Evolutionary conservation across 2,329 filamentous ascomycete genomes (phyloP).

Genomic region (Blastomyces emzantsi): DNA sequence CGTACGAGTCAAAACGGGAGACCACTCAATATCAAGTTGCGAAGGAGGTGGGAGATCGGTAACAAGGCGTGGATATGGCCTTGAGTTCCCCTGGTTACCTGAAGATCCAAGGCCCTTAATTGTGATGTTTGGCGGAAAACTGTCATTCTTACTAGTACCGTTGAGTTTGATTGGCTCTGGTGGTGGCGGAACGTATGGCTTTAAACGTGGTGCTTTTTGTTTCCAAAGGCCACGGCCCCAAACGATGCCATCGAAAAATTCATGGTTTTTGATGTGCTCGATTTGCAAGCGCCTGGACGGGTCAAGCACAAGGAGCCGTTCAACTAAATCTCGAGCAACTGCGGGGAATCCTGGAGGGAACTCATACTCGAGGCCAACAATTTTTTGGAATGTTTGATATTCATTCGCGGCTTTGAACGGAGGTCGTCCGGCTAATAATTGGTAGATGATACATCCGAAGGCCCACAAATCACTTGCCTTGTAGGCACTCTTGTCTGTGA

Average conservation of each 20-base stretch:
- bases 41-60: slow-evolving; percentile 95
- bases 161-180: slow-evolving; percentile 73
- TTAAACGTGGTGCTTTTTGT: slow-evolving; percentile 76
- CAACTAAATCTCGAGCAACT: slow-evolving; percentile 78
- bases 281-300: slow-evolving; percentile 75
- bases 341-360: slow-evolving; percentile 84
- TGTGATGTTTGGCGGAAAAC: slow-evolving; percentile 35
- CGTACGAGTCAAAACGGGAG: slow-evolving; percentile 77
- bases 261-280: slow-evolving; percentile 93
- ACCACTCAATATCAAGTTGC: slow-evolving; percentile 97
- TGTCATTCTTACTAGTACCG: slow-evolving; percentile 32
- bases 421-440: slow-evolving; percentile 86
- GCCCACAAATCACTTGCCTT: slow-evolving; percentile 98
- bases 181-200: slow-evolving; percentile 68
- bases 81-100: slow-evolving; percentile 40
- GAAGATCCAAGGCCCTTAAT: slow-evolving; percentile 29
- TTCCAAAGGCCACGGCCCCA: slow-evolving; percentile 86
- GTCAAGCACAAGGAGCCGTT: slow-evolving; percentile 82
- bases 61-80: slow-evolving; percentile 70
- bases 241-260: slow-evolving; percentile 80
- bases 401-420: slow-evolving; percentile 96
- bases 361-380: slow-evolving; percentile 86
- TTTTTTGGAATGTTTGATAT: slow-evolving; percentile 97
- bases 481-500: slow-evolving; percentile 93
- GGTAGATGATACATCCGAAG: slow-evolving; percentile 96